Evolutionary conservation across 106 monocot species (phyloP).

Genomic region (Xerophyta viscosa): DNA sequence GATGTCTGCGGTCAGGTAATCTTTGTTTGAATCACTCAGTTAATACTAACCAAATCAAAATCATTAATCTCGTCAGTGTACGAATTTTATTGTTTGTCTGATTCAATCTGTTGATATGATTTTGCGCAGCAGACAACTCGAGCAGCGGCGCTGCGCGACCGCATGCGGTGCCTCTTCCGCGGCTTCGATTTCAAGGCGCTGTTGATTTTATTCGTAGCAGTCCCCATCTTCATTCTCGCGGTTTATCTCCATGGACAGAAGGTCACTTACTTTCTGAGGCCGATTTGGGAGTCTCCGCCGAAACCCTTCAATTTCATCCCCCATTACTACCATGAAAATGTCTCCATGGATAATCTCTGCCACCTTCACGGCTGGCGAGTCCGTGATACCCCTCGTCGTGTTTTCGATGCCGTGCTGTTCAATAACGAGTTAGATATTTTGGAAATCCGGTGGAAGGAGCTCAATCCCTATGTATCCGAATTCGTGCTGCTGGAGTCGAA

Average conservation of each 20-base stretch:
- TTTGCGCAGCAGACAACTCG: conserved; percentile 41
- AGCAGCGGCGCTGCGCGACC: conserved; percentile 40
- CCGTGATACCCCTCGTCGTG: conserved; percentile 65
- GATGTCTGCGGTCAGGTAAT: conserved; percentile 71
- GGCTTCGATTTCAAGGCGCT: conserved; percentile 62
- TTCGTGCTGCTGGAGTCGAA: conserved; percentile 90
- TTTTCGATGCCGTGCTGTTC: conserved; percentile 93
- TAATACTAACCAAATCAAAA: too few relatives aligned
- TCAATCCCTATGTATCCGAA: conserved; percentile 72
- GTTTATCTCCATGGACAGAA: conserved; percentile 76
- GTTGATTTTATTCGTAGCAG: conserved; percentile 40
- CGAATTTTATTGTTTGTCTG: neutral
- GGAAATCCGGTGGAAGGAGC: conserved; percentile 74
- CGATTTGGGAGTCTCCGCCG: conserved; percentile 77
- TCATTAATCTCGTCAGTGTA: too few relatives aligned
- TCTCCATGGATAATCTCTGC: conserved; percentile 61
- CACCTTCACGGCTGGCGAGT: conserved; percentile 75
- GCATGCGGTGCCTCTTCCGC: conserved; percentile 56
- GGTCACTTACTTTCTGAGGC: conserved; percentile 79
- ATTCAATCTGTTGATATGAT: neutral
- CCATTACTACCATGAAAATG: conserved; percentile 77
- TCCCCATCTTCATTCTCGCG: conserved; percentile 39
- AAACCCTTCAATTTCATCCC: conserved; percentile 72
- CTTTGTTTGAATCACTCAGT: too few relatives aligned
- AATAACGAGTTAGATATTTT: conserved; percentile 92